Evolutionary conservation across 495 filamentous ascomycete genomes (phyloP).

Genomic region (Tuber indicum): DNA sequence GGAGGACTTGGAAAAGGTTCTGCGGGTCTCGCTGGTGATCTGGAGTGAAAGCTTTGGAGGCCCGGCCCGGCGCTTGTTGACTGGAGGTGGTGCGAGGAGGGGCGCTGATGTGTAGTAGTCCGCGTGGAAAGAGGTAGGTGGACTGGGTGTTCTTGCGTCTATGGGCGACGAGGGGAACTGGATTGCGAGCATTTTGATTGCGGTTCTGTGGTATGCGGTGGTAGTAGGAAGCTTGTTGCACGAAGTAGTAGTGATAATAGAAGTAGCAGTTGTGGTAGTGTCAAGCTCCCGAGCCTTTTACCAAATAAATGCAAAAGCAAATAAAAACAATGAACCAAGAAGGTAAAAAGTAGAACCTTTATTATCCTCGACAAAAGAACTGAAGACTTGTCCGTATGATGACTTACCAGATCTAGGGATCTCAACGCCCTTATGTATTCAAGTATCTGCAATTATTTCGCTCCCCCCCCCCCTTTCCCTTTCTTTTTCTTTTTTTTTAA

Average conservation of each 20-base stretch:
- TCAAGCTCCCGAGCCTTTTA: slow-evolving; percentile 1
- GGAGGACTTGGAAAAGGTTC: slow-evolving; percentile 27
- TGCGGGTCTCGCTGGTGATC: slow-evolving; percentile 28
- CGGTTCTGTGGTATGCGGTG: neutral
- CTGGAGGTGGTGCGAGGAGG: slow-evolving; percentile 21
- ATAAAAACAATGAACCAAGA: neutral
- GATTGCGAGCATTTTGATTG: slow-evolving; percentile 29
- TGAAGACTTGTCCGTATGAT: neutral
- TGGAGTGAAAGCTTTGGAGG: slow-evolving; percentile 33
- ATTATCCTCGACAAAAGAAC: neutral
- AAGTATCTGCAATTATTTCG: neutral
- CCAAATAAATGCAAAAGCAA: neutral
- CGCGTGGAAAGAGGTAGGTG: slow-evolving; percentile 15
- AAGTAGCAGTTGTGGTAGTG: neutral
- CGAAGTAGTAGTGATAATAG: neutral
- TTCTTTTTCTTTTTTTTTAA: neutral
- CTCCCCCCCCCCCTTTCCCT: neutral
- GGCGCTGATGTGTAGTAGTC: slow-evolving; percentile 14
- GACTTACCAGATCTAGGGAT: neutral
- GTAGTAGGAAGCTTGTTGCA: neutral
- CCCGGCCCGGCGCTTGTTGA: slow-evolving; percentile 23
- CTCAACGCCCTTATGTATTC: neutral
- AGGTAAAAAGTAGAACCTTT: neutral
- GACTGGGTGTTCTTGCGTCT: slow-evolving; percentile 10
- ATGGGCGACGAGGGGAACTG: slow-evolving; percentile 34